Conservation (phyloP, 768 basidiomycete species). For the Mycena pura region DNA sequence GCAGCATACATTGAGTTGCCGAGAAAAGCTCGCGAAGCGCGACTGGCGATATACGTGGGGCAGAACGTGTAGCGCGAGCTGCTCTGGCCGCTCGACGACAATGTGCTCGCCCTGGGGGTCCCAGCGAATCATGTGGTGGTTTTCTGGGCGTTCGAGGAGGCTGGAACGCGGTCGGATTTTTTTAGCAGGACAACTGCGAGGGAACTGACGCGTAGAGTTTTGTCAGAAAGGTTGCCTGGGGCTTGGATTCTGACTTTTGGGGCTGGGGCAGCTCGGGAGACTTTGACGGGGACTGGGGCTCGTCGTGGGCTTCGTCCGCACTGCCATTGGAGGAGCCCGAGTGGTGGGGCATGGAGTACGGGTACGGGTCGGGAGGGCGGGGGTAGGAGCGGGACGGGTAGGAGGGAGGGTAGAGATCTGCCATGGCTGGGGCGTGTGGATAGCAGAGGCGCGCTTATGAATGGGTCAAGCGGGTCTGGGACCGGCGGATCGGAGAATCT, state of each 20-base stretch:
- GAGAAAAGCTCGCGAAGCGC: constrained; percentile 95
- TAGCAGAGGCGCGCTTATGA: constrained; percentile 11
- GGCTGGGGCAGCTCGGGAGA: constrained; percentile 46
- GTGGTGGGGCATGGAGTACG: constrained; percentile 43
- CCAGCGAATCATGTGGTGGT: constrained; percentile 98
- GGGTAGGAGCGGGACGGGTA: constrained; percentile 29
- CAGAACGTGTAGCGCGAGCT: constrained; percentile 92
- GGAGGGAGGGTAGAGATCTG: constrained; percentile 57
- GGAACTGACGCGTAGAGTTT: constrained; percentile 90
- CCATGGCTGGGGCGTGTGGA: constrained; percentile 49
- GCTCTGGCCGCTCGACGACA: constrained; percentile 93
- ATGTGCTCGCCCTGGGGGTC: constrained; percentile 92
- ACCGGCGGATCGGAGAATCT: constrained; percentile 15
- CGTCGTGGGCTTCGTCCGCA: constrained; percentile 58
- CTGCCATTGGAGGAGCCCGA: constrained; percentile 45
- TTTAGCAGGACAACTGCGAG: neutral
- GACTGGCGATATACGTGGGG: constrained; percentile 96
- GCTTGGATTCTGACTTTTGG: constrained; percentile 79
- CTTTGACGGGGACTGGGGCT: constrained; percentile 54
- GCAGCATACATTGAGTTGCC: constrained; percentile 89
- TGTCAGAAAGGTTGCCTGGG: constrained; percentile 94
- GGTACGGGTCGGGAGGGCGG: constrained; percentile 37
- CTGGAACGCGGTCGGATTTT: constrained; percentile 48
- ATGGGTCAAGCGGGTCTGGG: neutral
- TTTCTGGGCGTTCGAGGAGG: constrained; percentile 88